A percentile compares a stretch with the other conserved stretches of the same genome.
phyloP scores from a whole-genome alignment of 208 protist genomes.

The Leishmania lainsoni region DNA sequence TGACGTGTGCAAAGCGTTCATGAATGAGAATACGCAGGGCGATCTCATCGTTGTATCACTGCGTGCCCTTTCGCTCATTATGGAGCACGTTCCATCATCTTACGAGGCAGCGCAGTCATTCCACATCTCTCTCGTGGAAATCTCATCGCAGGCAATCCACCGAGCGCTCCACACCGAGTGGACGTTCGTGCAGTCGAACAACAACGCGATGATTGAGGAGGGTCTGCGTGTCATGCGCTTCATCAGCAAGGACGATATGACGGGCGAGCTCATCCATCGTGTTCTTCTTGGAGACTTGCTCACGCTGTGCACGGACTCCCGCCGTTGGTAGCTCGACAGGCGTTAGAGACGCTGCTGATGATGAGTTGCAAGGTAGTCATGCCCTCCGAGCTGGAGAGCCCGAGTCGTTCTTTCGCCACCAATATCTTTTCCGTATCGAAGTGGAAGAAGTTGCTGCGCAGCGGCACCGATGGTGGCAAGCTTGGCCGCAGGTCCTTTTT shows the following conservation, averaged over 20 bases:
- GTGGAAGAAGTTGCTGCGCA: conserved; percentile 32
- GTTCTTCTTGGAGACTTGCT: conserved; percentile 70
- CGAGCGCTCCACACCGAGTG: conserved; percentile 58
- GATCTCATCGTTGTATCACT: conserved; percentile 73
- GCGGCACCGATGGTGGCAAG: conserved; percentile 9
- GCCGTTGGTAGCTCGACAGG: conserved; percentile 62
- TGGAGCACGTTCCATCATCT: conserved; percentile 82
- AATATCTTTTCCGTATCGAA: conserved; percentile 54
- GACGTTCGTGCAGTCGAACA: conserved; percentile 53
- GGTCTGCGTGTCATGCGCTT: conserved; percentile 83
- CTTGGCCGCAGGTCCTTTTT: not conserved
- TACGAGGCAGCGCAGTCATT: conserved; percentile 50
- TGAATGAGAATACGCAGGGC: conserved; percentile 32
- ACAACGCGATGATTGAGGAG: conserved; percentile 70
- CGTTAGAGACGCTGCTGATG: conserved; percentile 72
- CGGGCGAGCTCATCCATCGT: conserved; percentile 58
- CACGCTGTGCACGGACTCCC: conserved; percentile 60
- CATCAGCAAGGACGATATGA: conserved; percentile 72
- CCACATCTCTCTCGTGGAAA: conserved; percentile 55
- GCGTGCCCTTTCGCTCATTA: conserved; percentile 74
- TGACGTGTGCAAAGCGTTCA: conserved; percentile 51
- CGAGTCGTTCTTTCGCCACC: conserved; percentile 21
- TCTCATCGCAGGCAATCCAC: conserved; percentile 55
- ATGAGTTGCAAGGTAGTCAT: conserved; percentile 79
- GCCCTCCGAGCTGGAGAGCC: conserved; percentile 62